Evolutionary conservation across 1,284 basidiomycete species (phyloP), one percentile per base, ranked within the genome.

Genomic region (Omphalotus olearius): DNA sequence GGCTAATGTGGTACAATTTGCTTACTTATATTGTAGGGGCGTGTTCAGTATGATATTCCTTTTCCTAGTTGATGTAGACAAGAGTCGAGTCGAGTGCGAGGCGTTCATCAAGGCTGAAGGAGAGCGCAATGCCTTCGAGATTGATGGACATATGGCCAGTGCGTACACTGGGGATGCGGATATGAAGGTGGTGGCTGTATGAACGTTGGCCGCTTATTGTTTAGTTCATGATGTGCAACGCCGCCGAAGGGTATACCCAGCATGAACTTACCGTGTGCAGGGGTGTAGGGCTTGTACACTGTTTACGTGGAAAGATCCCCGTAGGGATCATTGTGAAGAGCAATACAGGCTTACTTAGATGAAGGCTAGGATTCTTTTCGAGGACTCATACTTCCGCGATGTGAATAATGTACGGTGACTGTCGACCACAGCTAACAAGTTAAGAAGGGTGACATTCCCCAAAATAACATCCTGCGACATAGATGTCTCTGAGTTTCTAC

Each of bases 31-130:
- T 26, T 49, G 33, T 57, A 85, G 83, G 18, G 84, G 88, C 2
- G 63, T 72, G 4, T 64, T 83, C 46, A 85, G 86, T 61, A 81
- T 78, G 0, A 55, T 79, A 10, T 84, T 91, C 56, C 69, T 91
- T 33, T 82, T 77, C 65, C 69, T 85, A 58, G 79, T 91, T 20
- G 82, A 91, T 63, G 75, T 88, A 40, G 72, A 82, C 53, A 90
- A 88, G 69, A 86, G 83, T 56, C 72, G 78, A 42, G 55, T 70
- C 13, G 85, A 89, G 58, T 88, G 86, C 62, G 77, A 79, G 9
- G 76, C 72, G 49, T 88, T 88, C 61, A 62, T 87, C 1, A 62
- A 63, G 37, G 83, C 83, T 17, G 85, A 87, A 63, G 73, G 73
- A 28, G 65, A 66, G 51, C 66, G 72, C 30, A 67, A 78, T 30